Base-by-base conservation (phyloP, 345 rosid genomes). In the Nasturtium officinale region DNA sequence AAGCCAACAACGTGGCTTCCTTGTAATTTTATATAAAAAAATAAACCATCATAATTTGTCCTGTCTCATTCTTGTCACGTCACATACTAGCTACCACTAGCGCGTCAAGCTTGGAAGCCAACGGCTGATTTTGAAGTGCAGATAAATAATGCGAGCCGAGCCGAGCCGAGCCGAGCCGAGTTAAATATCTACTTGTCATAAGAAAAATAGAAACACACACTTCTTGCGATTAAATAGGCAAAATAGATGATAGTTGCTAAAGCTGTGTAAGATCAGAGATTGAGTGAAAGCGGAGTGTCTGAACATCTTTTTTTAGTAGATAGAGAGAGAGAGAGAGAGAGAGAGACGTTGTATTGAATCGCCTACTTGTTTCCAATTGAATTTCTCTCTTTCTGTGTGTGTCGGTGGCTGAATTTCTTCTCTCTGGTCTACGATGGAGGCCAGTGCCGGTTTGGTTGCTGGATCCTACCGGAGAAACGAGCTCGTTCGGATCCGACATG, bases 401-500 rank as follows among this genome's bases (percentile, higher is more conserved):
- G 61, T 67, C 52, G 65, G 73, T 29, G 69, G 15, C 52, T 51
- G 56, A 51, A 23, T 51, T 25, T 21, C 30, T 51, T 9, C 55
- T 11, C 29, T 51, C 56, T 50, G 55, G n/a, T 50, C 32, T 38
- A 23, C 72, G 12, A 96, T 96, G 99, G 96, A 96, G 79, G 87
- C 98, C n/a, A 92, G 79, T 80, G 87, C 89, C 26, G 99, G 97
- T 28, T 73, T 96, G 91, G 98, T 96, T 54, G 98, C 99, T 68
- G 99, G 99, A 26, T 96, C 99, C n/a, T 87, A 96, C 89, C 89
- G 88, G 82, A 82, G 90, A 78, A 96, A 96, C 78, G 96, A 96
- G 85, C 84, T 96, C 53, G 99, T 96, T 67, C 96, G 98, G 82
- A 96, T 96, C 77, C 97, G 89, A 28, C 94, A 96, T 69, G 99